Conservation (phyloP, 2,329 filamentous ascomycete genomes). For the Allantophomopsis cytisporea region DNA sequence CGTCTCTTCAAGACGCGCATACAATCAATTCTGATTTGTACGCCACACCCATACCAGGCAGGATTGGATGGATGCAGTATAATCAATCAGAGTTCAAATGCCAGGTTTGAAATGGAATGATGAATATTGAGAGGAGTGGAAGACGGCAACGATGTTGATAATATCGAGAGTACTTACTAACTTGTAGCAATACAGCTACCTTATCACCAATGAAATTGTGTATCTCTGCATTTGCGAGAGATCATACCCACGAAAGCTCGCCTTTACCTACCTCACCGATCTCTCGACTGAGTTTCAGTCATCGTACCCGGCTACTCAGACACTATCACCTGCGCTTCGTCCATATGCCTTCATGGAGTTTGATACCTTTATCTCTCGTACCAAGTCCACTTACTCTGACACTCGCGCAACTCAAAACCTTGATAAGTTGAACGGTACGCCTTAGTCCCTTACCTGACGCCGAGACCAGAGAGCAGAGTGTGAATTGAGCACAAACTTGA, state of each 20-base stretch:
- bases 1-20: too few relatives aligned
- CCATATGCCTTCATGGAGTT: slow-evolving; percentile 98
- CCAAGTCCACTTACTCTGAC: slow-evolving; percentile 89
- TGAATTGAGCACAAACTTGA: too few relatives aligned
- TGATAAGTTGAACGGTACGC: slow-evolving; percentile 65
- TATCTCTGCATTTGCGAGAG: slow-evolving; percentile 90
- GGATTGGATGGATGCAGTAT: too few relatives aligned
- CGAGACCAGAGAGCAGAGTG: too few relatives aligned
- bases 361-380: slow-evolving; percentile 89
- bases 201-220: slow-evolving; percentile 70
- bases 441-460: too few relatives aligned
- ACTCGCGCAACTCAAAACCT: slow-evolving; percentile 83
- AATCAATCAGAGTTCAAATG: too few relatives aligned
- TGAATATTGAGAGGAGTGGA: too few relatives aligned
- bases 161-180: too few relatives aligned
- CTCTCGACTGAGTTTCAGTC: slow-evolving; percentile 81
- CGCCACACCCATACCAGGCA: too few relatives aligned
- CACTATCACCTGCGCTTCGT: slow-evolving; percentile 61
- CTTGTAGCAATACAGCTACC: slow-evolving; percentile 43
- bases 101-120: too few relatives aligned
- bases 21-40: too few relatives aligned
- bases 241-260: slow-evolving; percentile 93
- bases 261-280: slow-evolving; percentile 95
- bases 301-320: slow-evolving; percentile 62
- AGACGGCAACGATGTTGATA: too few relatives aligned